Evolutionary conservation across 2,329 filamentous ascomycete genomes (phyloP).

Genomic region (Plenodomus tracheiphilus): DNA sequence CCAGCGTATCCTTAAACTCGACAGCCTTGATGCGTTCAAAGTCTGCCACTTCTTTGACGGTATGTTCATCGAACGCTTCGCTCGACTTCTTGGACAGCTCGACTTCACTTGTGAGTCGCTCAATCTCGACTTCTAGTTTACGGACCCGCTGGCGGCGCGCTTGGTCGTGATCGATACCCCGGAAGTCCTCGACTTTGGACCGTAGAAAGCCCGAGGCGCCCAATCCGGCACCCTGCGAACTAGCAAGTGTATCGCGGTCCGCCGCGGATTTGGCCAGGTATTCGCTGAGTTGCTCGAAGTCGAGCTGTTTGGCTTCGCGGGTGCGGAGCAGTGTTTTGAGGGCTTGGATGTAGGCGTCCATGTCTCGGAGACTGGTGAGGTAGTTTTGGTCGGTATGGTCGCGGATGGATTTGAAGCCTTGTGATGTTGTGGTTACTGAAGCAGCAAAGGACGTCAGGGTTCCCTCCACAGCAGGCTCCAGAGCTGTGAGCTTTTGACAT

Average conservation of each 20-base stretch:
- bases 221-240: conserved; percentile 65
- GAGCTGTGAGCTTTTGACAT: conserved; percentile 87
- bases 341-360: conserved; percentile 90
- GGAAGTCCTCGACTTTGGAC: conserved; percentile 93
- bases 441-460: conserved; percentile 84
- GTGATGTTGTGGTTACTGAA: conserved; percentile 80
- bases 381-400: conserved; percentile 96
- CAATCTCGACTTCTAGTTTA: conserved; percentile 89
- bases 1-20: conserved; percentile 88
- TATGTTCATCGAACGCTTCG: conserved; percentile 94
- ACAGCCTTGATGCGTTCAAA: conserved; percentile 96
- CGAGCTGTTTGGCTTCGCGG: conserved; percentile 95
- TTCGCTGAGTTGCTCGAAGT: conserved; percentile 93
- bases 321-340: conserved; percentile 88
- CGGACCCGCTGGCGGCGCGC: conserved; percentile 82
- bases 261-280: conserved; percentile 89
- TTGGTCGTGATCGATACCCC: conserved; percentile 95
- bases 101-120: conserved; percentile 83
- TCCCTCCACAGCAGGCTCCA: conserved; percentile 84
- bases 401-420: conserved; percentile 77
- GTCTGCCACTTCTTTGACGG: conserved; percentile 87
- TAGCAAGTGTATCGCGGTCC: conserved; percentile 79
- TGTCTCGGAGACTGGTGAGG: conserved; percentile 86
- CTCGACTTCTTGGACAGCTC: conserved; percentile 84
- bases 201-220: conserved; percentile 86